Conservation (phyloP, 2,329 filamentous ascomycete genomes). For the Paracoccidioides brasiliensis region DNA sequence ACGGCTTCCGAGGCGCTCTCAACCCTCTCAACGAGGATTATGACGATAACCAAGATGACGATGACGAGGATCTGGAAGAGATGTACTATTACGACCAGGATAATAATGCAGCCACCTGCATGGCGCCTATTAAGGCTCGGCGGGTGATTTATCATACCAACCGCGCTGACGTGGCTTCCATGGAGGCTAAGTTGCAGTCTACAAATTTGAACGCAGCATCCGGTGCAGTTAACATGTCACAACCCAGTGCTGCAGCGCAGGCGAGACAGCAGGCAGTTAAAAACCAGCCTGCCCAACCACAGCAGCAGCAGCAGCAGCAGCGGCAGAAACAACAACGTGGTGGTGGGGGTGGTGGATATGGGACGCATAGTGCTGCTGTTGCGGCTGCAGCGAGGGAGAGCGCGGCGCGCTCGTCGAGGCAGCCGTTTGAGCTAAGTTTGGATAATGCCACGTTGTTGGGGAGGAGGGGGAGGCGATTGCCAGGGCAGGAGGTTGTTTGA, state of each 20-base stretch:
- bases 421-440: slow-evolving; percentile 80
- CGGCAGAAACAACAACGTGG: slow-evolving; percentile 31
- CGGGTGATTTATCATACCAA: slow-evolving; percentile 41
- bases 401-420: slow-evolving; percentile 59
- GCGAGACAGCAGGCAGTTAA: slow-evolving; percentile 41
- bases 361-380: slow-evolving; percentile 74
- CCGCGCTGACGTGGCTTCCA: slow-evolving; percentile 49
- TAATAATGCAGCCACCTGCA: slow-evolving; percentile 32
- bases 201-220: slow-evolving; percentile 53
- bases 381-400: slow-evolving; percentile 73
- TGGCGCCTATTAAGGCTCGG: slow-evolving; percentile 43
- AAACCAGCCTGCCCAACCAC: slow-evolving; percentile 35
- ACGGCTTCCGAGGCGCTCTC: slow-evolving; percentile 50
- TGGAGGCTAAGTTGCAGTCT: slow-evolving; percentile 80
- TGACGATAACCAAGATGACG: slow-evolving; percentile 53
- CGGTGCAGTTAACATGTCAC: slow-evolving; percentile 3
- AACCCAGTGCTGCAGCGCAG: slow-evolving; percentile 45
- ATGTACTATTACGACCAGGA: slow-evolving; percentile 39
- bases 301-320: slow-evolving; percentile 35
- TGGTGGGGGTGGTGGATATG: slow-evolving; percentile 52
- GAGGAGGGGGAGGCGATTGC: slow-evolving; percentile 41
- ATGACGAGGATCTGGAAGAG: slow-evolving; percentile 43
- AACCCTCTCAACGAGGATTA: slow-evolving; percentile 53
- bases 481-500: slow-evolving; percentile 20
- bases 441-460: slow-evolving; percentile 84